Percentiles rank a stretch among this genome's conserved stretches.
Evolutionary conservation across 495 filamentous ascomycete species (phyloP).

Genomic region (Hyaloscypha hepaticicola): DNA sequence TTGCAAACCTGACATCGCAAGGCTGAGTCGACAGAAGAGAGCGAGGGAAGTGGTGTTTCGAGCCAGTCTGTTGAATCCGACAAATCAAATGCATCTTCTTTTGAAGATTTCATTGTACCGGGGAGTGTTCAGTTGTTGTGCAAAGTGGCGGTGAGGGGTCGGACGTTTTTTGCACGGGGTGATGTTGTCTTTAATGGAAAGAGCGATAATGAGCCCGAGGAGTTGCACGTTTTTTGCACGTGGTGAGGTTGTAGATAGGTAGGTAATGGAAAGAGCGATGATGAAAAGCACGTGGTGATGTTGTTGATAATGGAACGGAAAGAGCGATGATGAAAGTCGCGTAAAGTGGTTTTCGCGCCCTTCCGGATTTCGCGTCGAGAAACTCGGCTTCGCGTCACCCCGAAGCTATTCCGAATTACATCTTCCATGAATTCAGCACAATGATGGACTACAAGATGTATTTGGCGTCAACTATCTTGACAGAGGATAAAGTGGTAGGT

Average conservation of each 20-base stretch:
- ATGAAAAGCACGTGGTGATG: not conserved
- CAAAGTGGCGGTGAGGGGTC: not conserved
- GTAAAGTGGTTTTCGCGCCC: not conserved
- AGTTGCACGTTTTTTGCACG: no score
- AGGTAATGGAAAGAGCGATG: not conserved
- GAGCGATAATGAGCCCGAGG: no score
- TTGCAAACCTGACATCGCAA: constrained; percentile 97
- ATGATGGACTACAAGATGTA: constrained; percentile 63
- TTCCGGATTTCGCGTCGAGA: constrained; percentile 13
- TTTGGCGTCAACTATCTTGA: constrained; percentile 72
- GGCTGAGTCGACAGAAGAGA: constrained; percentile 77
- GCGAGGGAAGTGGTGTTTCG: constrained; percentile 66
- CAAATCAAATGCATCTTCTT: constrained; percentile 55
- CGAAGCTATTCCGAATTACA: not conserved
- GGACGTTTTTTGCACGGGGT: not conserved
- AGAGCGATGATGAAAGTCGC: no score
- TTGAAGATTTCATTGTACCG: constrained; percentile 6
- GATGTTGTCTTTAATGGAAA: not conserved
- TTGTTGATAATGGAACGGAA: not conserved
- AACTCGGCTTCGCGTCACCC: not conserved
- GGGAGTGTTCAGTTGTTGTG: not conserved
- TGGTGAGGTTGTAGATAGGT: not conserved
- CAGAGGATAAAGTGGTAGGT: constrained; percentile 71
- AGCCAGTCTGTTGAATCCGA: constrained; percentile 94
- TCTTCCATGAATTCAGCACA: not conserved